Evolutionary conservation across 768 basidiomycete genomes (phyloP), one percentile per base, ranked within the genome.

Genomic region (Rhodotorula toruloides): DNA sequence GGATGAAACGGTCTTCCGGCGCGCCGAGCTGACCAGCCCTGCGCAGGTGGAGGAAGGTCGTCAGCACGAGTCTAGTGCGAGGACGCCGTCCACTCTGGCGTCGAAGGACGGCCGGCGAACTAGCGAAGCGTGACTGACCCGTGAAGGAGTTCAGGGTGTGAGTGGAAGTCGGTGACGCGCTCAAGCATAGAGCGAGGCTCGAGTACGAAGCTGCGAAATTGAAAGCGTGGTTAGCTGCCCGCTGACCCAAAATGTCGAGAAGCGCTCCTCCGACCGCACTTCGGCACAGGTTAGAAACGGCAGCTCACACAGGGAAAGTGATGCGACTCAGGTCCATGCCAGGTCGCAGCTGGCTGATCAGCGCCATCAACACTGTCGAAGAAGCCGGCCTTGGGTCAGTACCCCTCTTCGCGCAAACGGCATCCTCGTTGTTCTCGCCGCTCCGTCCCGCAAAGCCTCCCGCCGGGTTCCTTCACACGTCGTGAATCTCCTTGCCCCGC

Each of bases 111-210:
- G 54, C 43, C 32, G 43, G 25, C 44, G 34, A 62, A 36, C 16
- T 5, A 29, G 19, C 34, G 55, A 36, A 44, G 42, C 43, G 47
- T 27, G 25, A 70, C 54, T 52, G 61, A 85, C 91, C 90, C 90
- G 79, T 94, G 94, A 74, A 97, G 84, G 76, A 98, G 86, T 80
- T 99, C 93, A 37, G 96, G 92, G 79, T 98, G 96, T 62, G 91
- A 88, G 87, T 98, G 93, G 79, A 99, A 99, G 81, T 99, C 94
- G 40, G 96, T 98, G 74, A 99, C 94, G 72, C 96, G 86, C 81
- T 99, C 96, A 54, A 97, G 84, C 88, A 97, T 91, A 74, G 90
- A 91, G 75, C 96, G 82, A 10, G 96, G 96, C 79, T 99, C 94
- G 63, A 99, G 85, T 0, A 99, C 94, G 74, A 98, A 99, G 0